Percentiles rank a stretch among this genome's conserved stretches.
Evolutionary conservation across 2,329 filamentous ascomycete species (phyloP).

Genomic region (Colletotrichum truncatum): DNA sequence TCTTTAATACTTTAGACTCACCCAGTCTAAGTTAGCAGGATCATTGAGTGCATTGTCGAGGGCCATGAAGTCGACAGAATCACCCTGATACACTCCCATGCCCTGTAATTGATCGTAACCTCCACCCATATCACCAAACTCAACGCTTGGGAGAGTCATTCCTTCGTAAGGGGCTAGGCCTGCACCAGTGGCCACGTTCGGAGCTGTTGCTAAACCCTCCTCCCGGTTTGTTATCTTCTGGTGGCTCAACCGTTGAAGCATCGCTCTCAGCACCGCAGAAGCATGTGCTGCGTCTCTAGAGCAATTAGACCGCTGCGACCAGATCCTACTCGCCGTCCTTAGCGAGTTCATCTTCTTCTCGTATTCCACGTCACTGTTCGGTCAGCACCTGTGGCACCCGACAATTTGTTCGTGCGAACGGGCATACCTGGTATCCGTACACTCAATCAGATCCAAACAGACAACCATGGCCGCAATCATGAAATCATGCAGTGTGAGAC

Average conservation of each 20-base stretch:
- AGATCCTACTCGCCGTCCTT: constrained; percentile 51
- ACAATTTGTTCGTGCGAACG: too few relatives aligned
- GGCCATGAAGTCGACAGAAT: constrained; percentile 44
- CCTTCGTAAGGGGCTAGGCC: constrained; percentile 15
- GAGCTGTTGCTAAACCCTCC: background rate
- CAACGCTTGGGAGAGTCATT: background rate
- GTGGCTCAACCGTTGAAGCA: constrained; percentile 38
- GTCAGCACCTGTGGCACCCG: constrained; percentile 25
- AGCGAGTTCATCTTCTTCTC: constrained; percentile 46
- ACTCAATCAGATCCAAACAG: constrained; percentile 59
- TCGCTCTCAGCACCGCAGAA: constrained; percentile 51
- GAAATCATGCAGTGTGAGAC: constrained; percentile 64
- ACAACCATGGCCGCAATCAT: constrained; percentile 68
- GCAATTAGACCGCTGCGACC: constrained; percentile 46
- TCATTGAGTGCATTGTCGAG: constrained; percentile 47
- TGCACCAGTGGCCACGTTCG: constrained; percentile 29
- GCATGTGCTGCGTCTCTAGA: constrained; percentile 55
- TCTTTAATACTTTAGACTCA: constrained; percentile 34
- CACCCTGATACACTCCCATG: constrained; percentile 30
- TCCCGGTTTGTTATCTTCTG: background rate
- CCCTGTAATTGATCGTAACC: background rate
- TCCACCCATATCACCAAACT: background rate
- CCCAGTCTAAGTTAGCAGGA: constrained; percentile 50
- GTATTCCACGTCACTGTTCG: constrained; percentile 39
- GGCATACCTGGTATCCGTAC: constrained; percentile 46